A percentile compares a stretch with the other conserved stretches of the same genome.
phyloP scores from a whole-genome alignment of 768 basidiomycete species.

The Boletus rubescentipes region DNA sequence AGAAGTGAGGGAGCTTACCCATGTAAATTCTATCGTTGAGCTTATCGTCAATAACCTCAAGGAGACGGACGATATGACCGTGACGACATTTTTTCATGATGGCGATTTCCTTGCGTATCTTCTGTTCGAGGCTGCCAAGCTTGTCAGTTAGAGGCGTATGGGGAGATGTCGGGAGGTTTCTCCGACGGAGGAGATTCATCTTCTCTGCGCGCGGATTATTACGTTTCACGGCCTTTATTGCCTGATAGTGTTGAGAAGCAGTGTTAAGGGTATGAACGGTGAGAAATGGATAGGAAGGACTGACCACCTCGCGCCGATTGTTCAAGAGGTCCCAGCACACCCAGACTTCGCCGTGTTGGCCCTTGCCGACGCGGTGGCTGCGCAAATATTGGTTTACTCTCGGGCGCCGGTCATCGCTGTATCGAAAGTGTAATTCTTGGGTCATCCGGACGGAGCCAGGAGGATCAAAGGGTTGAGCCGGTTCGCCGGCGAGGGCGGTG shows the following conservation, averaged over 20 bases:
- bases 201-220: constrained; percentile 70
- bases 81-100: constrained; percentile 98
- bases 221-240: constrained; percentile 76
- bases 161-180: constrained; percentile 41
- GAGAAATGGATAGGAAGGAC: constrained; percentile 22
- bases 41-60: constrained; percentile 94
- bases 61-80: constrained; percentile 83
- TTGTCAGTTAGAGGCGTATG: constrained; percentile 64
- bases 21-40: constrained; percentile 88
- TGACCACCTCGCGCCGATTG: constrained; percentile 49
- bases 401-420: constrained; percentile 40
- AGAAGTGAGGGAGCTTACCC: constrained; percentile 55
- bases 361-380: constrained; percentile 73
- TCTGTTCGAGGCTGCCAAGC: constrained; percentile 71
- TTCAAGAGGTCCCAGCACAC: constrained; percentile 56
- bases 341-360: constrained; percentile 90
- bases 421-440: constrained; percentile 39
- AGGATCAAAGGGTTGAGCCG: constrained; percentile 37
- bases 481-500: constrained; percentile 36
- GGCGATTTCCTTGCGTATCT: constrained; percentile 92
- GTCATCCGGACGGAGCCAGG: constrained; percentile 52
- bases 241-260: constrained; percentile 42
- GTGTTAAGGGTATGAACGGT: constrained; percentile 2
- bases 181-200: constrained; percentile 52
- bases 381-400: constrained; percentile 89